Evolutionary conservation across 495 filamentous ascomycete species (phyloP).

Genomic region (Lasiosphaeris hirsuta): DNA sequence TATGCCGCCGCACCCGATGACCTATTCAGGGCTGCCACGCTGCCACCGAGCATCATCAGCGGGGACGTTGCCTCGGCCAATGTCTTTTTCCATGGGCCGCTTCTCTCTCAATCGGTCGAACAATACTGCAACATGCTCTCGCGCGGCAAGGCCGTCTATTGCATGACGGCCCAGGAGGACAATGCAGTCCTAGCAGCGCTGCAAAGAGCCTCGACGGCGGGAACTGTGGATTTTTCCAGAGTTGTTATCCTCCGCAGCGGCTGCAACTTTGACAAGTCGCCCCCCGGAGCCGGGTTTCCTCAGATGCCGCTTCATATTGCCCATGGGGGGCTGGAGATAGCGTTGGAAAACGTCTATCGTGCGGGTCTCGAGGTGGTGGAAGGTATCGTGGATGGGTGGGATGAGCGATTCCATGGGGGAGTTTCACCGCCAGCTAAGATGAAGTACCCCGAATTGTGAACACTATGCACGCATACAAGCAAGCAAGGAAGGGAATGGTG

Average conservation of each 20-base stretch:
- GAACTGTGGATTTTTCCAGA: constrained; percentile 7
- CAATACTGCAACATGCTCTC: constrained; percentile 2
- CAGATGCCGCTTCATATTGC: constrained; percentile 7
- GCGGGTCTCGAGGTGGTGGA: constrained; percentile 9
- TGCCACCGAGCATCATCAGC: constrained; percentile 8
- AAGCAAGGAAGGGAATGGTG: no score
- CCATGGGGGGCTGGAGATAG: constrained; percentile 10
- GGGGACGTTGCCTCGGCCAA: constrained; percentile 7
- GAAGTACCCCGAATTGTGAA: no score
- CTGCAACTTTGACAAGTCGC: constrained; percentile 10
- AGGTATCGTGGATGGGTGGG: background rate
- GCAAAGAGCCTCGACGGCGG: background rate
- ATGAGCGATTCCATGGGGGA: background rate
- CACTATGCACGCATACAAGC: no score
- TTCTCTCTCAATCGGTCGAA: background rate
- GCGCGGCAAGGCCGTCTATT: constrained; percentile 1
- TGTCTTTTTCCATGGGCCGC: constrained; percentile 11
- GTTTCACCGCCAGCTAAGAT: background rate
- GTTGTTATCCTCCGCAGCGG: constrained; percentile 7
- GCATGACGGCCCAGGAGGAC: constrained; percentile 12
- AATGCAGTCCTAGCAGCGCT: constrained; percentile 7
- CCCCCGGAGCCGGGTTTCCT: background rate
- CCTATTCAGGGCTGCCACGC: background rate
- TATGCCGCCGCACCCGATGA: background rate
- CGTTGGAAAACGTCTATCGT: constrained; percentile 2